A percentile compares a stretch with the other conserved stretches of the same genome.
Evolutionary conservation across 805 yeast genomes (phyloP).

Genomic region (Teunomyces gatunensis): DNA sequence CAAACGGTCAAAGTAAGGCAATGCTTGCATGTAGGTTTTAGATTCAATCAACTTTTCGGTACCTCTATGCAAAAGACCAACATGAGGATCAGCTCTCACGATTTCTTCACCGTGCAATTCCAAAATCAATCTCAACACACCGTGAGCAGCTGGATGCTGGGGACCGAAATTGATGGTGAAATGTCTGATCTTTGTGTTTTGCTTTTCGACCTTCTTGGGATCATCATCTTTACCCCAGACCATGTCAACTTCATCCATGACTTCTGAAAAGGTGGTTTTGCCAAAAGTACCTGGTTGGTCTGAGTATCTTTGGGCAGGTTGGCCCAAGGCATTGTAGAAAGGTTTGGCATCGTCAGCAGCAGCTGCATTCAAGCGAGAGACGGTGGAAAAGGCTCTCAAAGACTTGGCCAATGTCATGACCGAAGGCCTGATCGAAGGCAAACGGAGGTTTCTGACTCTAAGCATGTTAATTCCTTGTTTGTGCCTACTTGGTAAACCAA

Average conservation of each 20-base stretch:
- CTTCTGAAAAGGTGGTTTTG: constrained; percentile 44
- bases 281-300: constrained; percentile 32
- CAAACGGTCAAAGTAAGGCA: constrained; percentile 84
- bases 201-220: constrained; percentile 40
- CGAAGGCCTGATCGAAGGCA: constrained; percentile 10
- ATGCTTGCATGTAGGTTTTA: constrained; percentile 83
- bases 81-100: constrained; percentile 84
- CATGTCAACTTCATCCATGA: constrained; percentile 46
- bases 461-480: constrained; percentile 17
- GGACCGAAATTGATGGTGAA: constrained; percentile 91
- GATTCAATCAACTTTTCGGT: constrained; percentile 85
- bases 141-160: constrained; percentile 95
- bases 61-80: constrained; percentile 84
- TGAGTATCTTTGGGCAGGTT: constrained; percentile 34
- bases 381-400: constrained; percentile 15
- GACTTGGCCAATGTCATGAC: constrained; percentile 4
- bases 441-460: constrained; percentile 17
- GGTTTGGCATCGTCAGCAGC: constrained; percentile 29
- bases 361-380: constrained; percentile 19
- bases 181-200: constrained; percentile 66
- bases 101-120: constrained; percentile 89
- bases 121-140: constrained; percentile 80
- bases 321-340: constrained; percentile 38
- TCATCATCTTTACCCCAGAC: constrained; percentile 43
- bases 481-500: constrained; percentile 4